Evolutionary conservation across 78 protist species (phyloP), one percentile per base, ranked within the genome.

Genomic region (Mastigamoeba balamuthi): DNA sequence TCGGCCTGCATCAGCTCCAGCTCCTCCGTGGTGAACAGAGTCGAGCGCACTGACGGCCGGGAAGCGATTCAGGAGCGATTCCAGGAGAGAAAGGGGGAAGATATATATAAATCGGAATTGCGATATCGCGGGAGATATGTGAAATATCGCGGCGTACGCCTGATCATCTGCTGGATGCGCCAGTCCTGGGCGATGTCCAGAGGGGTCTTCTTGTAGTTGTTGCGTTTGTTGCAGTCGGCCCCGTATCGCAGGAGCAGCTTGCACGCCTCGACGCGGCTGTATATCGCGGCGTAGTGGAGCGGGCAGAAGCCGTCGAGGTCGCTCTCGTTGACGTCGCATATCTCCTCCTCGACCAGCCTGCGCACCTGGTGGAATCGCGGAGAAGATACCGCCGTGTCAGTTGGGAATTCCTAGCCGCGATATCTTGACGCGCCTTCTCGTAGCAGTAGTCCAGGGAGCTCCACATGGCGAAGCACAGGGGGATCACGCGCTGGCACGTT

Each of bases 381-480:
- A n/a, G n/a, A n/a, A n/a, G n/a, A n/a, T n/a, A n/a, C n/a, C n/a
- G n/a, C n/a, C n/a, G n/a, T n/a, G n/a, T n/a, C n/a, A n/a, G n/a
- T n/a, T n/a, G n/a, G n/a, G n/a, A n/a, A n/a, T n/a, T n/a, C n/a
- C n/a, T n/a, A n/a, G n/a, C n/a, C n/a, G n/a, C n/a, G n/a, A n/a
- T n/a, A n/a, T n/a, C n/a, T n/a, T n/a, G n/a, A n/a, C n/a, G n/a
- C n/a, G n/a, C n/a, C 27, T 79, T 79, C 44, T 79, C 84, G 37
- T 71, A 79, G 28, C 68, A 10, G 29, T 79, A 79, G 66, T 79
- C 84, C n/a, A 79, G 69, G 4, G 84, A 79, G 30, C 68, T 40
- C 84, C 84, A 79, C 84, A 79, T 79, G 48, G 84, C 84, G 73
- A 79, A 79, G 37, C 84, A 79, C 2, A 79, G 72, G 36, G 84